phyloP scores from a whole-genome alignment of 2,329 filamentous ascomycete species.

The Anthostomella pinea region DNA sequence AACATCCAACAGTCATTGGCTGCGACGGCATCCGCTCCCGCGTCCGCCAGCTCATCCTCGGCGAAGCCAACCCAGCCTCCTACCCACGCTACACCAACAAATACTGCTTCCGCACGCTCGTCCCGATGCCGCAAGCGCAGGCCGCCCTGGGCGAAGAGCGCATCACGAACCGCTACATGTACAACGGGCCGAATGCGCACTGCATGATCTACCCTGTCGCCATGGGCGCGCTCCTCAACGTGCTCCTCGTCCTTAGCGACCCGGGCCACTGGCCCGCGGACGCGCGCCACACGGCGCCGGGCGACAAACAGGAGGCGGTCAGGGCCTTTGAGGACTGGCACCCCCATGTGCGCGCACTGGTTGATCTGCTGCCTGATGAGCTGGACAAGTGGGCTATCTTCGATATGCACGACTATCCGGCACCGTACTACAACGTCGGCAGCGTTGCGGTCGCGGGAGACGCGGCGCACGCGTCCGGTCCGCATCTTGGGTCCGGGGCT shows the following conservation, averaged over 20 bases:
- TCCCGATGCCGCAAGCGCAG: conserved; percentile 55
- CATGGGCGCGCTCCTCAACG: conserved; percentile 55
- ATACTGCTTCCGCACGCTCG: conserved; percentile 59
- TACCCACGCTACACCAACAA: conserved; percentile 53
- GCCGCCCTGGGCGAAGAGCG: conserved; percentile 47
- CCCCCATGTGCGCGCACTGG: conserved; percentile 33
- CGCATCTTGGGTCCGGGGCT: conserved; percentile 55
- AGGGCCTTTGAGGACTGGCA: conserved; percentile 42
- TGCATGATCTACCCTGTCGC: conserved; percentile 61
- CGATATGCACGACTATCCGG: conserved; percentile 46
- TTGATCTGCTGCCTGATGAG: conserved; percentile 44
- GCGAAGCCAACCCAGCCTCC: conserved; percentile 40
- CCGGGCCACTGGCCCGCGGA: conserved; percentile 34
- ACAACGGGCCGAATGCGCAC: conserved; percentile 56
- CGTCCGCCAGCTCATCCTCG: conserved; percentile 51
- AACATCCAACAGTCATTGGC: conserved; percentile 45
- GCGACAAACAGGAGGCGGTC: conserved; percentile 38
- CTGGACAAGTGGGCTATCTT: conserved; percentile 56
- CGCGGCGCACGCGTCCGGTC: conserved; percentile 54
- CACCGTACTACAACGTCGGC: conserved; percentile 41
- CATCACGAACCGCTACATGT: conserved; percentile 51
- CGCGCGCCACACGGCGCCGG: conserved; percentile 33
- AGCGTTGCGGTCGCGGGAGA: conserved; percentile 51
- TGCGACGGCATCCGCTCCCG: conserved; percentile 64
- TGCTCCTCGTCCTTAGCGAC: conserved; percentile 46